phyloP scores from a whole-genome alignment of 768 basidiomycete species.

The Tricholomella constricta region DNA sequence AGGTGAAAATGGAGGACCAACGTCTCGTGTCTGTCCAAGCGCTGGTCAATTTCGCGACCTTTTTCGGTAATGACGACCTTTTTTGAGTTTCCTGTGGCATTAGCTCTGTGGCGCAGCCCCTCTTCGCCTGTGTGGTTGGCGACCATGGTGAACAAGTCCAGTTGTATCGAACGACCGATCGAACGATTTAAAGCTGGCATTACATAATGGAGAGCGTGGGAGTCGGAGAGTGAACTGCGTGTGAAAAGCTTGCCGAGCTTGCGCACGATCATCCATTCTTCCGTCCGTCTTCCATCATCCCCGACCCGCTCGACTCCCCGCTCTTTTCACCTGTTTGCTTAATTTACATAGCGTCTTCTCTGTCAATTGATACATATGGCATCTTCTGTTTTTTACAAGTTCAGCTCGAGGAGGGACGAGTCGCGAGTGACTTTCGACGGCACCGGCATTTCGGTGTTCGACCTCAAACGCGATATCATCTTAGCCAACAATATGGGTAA shows the following conservation, averaged over 20 bases:
- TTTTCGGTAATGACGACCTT: conserved; percentile 58
- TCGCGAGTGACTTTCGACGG: conserved; percentile 97
- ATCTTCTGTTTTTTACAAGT: conserved; percentile 97
- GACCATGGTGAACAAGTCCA: conserved; percentile 16
- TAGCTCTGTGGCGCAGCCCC: conserved; percentile 22
- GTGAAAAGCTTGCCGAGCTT: not conserved
- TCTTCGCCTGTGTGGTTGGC: conserved; percentile 14
- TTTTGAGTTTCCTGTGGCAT: conserved; percentile 23
- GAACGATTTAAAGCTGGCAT: conserved; percentile 14
- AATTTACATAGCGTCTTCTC: conserved; percentile 27
- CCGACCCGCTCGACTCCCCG: not conserved
- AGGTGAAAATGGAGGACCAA: conserved; percentile 30
- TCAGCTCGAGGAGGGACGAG: conserved; percentile 93
- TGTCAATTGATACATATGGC: conserved; percentile 61
- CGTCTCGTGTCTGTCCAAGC: conserved; percentile 70
- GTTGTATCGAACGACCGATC: conserved; percentile 9
- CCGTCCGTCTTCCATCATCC: not conserved
- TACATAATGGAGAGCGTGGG: conserved; percentile 10
- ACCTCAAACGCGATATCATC: conserved; percentile 98
- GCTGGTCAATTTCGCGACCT: conserved; percentile 72
- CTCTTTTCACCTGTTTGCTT: conserved; percentile 6
- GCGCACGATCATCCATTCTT: not conserved
- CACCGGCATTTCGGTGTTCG: conserved; percentile 98
- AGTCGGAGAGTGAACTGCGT: conserved; percentile 8
- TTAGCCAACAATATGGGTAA: conserved; percentile 94